Percentiles rank a stretch among this genome's conserved stretches.
phyloP scores from a whole-genome alignment of 1,284 basidiomycete species.

The Fomitiporia mediterranea region DNA sequence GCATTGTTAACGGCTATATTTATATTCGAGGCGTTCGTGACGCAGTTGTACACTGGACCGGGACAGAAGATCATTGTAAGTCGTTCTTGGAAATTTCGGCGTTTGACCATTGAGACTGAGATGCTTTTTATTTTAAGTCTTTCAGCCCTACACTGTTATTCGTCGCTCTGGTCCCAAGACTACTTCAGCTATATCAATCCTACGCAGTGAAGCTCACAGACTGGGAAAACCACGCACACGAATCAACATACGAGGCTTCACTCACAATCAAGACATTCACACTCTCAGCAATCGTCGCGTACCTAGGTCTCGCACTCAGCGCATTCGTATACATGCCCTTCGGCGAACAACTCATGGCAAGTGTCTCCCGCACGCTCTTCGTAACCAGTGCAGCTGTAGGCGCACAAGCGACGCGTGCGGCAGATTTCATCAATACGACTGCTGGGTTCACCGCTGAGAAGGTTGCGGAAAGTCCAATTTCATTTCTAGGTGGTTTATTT shows the following conservation, averaged over 20 bases:
- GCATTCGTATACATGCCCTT: slow-evolving; percentile 93
- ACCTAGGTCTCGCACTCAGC: slow-evolving; percentile 78
- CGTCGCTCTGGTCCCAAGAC: slow-evolving; percentile 74
- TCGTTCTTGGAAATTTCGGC: slow-evolving; percentile 18
- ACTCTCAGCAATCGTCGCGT: slow-evolving; percentile 85
- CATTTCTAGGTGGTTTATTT: slow-evolving; percentile 18
- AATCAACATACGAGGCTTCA: slow-evolving; percentile 71
- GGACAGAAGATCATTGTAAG: slow-evolving; percentile 74
- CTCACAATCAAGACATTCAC: slow-evolving; percentile 92
- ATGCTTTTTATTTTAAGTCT: slow-evolving; percentile 42
- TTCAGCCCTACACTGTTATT: slow-evolving; percentile 86
- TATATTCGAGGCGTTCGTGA: slow-evolving; percentile 84
- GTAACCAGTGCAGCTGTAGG: slow-evolving; percentile 20
- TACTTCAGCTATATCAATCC: slow-evolving; percentile 74
- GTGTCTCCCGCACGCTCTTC: slow-evolving; percentile 42
- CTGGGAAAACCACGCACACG: slow-evolving; percentile 90
- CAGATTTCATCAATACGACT: slow-evolving; percentile 28
- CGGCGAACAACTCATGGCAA: slow-evolving; percentile 73
- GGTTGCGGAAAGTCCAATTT: neutral
- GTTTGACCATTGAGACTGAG: neutral
- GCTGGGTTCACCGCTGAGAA: slow-evolving; percentile 14
- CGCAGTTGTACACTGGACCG: slow-evolving; percentile 81
- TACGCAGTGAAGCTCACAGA: slow-evolving; percentile 70
- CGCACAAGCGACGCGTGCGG: slow-evolving; percentile 15
- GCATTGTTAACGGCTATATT: slow-evolving; percentile 76